phyloP scores from a whole-genome alignment of 805 yeast genomes.

The Kodamaea jinghongensis region DNA sequence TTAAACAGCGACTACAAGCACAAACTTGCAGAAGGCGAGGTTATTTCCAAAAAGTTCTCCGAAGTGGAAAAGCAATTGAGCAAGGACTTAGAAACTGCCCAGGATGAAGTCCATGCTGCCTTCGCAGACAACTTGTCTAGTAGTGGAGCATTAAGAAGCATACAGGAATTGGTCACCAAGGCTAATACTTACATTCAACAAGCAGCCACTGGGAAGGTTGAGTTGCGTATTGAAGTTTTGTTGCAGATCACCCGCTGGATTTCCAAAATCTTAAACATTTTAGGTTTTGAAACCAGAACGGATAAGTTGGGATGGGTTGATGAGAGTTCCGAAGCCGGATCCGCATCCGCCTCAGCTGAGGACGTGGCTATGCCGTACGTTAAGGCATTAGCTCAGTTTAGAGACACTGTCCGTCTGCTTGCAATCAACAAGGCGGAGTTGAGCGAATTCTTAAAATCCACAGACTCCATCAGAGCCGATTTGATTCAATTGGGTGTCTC shows the following conservation, averaged over 20 bases:
- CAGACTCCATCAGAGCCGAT: conserved; percentile 73
- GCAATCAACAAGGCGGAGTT: conserved; percentile 62
- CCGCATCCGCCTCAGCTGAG: conserved; percentile 41
- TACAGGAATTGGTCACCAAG: conserved; percentile 67
- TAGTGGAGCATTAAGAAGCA: conserved; percentile 63
- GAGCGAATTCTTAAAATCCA: conserved; percentile 56
- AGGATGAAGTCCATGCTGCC: conserved; percentile 64
- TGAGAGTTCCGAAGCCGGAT: conserved; percentile 15
- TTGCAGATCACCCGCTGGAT: conserved; percentile 64
- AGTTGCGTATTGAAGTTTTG: conserved; percentile 63
- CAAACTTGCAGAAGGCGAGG: conserved; percentile 42
- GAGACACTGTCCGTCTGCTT: conserved; percentile 74
- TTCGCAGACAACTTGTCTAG: conserved; percentile 88
- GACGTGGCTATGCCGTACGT: conserved; percentile 78
- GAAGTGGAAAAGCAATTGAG: conserved; percentile 54
- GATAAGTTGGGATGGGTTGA: conserved; percentile 84
- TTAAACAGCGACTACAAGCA: conserved; percentile 63
- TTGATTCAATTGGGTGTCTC: conserved; percentile 75
- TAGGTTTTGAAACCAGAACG: conserved; percentile 72
- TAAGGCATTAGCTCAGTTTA: conserved; percentile 69
- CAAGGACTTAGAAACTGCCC: conserved; percentile 47
- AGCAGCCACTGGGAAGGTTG: conserved; percentile 41
- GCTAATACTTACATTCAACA: conserved; percentile 67
- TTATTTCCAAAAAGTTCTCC: conserved; percentile 62
- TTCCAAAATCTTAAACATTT: conserved; percentile 61